A percentile compares a stretch with the other conserved stretches of the same genome.
phyloP scores from a whole-genome alignment of 176 grass and related monocot species.

The Miscanthus lutarioriparius region DNA sequence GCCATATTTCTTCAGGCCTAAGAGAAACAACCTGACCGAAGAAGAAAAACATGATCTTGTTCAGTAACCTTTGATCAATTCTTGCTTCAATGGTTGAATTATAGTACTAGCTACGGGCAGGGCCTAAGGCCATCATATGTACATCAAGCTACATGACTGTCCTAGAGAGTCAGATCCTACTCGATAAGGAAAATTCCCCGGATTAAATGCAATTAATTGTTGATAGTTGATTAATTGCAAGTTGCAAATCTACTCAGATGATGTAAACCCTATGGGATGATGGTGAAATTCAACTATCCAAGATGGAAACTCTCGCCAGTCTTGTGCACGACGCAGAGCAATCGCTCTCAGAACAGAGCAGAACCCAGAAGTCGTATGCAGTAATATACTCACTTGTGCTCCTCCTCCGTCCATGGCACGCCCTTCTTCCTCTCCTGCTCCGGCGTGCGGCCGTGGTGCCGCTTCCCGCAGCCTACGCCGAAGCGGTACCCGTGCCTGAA shows the following conservation, averaged over 20 bases:
- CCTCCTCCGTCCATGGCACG: slow-evolving; percentile 93
- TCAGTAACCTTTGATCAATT: slow-evolving; percentile 24
- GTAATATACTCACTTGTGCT: slow-evolving; percentile 68
- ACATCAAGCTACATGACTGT: slow-evolving; percentile 38
- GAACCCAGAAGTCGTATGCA: background rate
- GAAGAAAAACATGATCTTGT: slow-evolving; percentile 22
- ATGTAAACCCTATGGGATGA: slow-evolving; percentile 22
- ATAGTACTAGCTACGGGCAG: background rate
- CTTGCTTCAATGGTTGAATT: background rate
- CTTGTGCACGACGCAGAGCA: slow-evolving; percentile 36
- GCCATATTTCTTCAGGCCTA: slow-evolving; percentile 73
- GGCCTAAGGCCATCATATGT: background rate
- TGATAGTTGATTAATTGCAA: slow-evolving; percentile 34
- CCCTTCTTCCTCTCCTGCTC: slow-evolving; percentile 98
- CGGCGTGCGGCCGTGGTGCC: slow-evolving; percentile 46
- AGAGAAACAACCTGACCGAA: slow-evolving; percentile 64
- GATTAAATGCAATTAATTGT: slow-evolving; percentile 36
- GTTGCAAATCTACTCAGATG: slow-evolving; percentile 23
- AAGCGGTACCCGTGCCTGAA: slow-evolving; percentile 46
- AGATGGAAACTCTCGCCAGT: slow-evolving; percentile 7
- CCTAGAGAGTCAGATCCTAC: slow-evolving; percentile 9
- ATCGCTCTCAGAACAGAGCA: slow-evolving; percentile 31
- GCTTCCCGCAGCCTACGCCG: slow-evolving; percentile 45
- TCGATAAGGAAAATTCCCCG: slow-evolving; percentile 19
- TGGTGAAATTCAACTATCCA: slow-evolving; percentile 35